Evolutionary conservation across 306 rosid genomes (phyloP).

Genomic region (Hylodesmum podocarpum): DNA sequence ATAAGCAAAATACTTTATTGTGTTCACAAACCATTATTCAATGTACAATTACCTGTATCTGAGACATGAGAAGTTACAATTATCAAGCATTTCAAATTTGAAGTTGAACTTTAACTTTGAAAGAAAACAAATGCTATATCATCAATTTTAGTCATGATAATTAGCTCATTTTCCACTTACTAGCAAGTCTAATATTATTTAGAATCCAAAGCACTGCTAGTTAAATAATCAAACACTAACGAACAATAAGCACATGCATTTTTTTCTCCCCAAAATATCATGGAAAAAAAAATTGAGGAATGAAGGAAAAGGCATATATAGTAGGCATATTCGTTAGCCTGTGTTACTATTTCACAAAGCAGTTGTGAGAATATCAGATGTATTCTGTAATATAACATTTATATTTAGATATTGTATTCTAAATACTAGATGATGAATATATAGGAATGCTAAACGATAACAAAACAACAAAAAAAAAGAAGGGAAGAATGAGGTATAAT

Average conservation of each 20-base stretch:
- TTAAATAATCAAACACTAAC: not conserved
- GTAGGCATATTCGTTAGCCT: not conserved
- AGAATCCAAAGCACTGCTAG: not conserved
- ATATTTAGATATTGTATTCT: not conserved
- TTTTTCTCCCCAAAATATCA: not conserved
- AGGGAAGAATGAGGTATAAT: not conserved
- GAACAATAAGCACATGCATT: not conserved
- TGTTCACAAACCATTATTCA: no score
- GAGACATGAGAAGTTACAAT: no score
- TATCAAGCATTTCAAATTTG: no score
- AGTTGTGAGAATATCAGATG: not conserved
- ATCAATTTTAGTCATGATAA: not conserved
- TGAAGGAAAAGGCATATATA: not conserved
- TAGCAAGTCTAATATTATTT: not conserved
- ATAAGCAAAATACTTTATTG: no score
- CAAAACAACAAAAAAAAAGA: not conserved
- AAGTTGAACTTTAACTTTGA: no score
- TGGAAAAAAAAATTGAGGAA: not conserved
- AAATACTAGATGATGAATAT: not conserved
- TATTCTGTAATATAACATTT: not conserved
- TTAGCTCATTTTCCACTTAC: not conserved
- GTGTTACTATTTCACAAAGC: not conserved
- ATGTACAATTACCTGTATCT: no score
- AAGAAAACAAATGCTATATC: no score
- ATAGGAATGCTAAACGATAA: not conserved